Base-by-base conservation (phyloP, 129 eudicot species). In the Solidago caesia region DNA sequence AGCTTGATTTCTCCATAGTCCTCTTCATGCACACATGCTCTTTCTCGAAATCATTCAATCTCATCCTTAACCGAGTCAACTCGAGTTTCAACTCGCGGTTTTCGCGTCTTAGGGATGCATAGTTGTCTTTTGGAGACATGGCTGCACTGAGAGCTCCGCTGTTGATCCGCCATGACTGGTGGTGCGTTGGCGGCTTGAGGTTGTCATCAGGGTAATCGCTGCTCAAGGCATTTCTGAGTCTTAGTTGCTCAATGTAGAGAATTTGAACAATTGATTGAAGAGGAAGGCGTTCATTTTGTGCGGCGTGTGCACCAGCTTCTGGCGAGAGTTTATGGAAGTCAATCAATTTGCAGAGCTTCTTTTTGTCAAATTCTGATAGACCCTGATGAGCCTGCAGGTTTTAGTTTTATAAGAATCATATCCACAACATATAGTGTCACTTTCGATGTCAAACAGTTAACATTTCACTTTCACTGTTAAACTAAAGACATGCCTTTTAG, bases 21-120 rank as follows among this genome's bases (percentile, higher is more conserved):
- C 88, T 88, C 91, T 91, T 94, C 97, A 94, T 94, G 67, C 89
- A 91, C 57, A 94, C 99, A 74, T 94, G 99, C 6, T 94, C 99
- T 76, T 94, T 94, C 85, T 94, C 99, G 68, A 94, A 75, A 81
- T 91, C 99, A 70, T 91, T 94, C 63, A 94, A 74, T 77, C 99
- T 81, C 99, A 94, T 94, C 21, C 99, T 44, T 73, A 94, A 69
- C 49, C 99, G 83, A 43, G 99, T 96, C 77, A 94, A 82, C 81
- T 94, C 99, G 2, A 94, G 96, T 80, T 94, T 94, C 75, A 94
- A 75, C 55, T 94, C 99, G 27, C 97, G 79, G 73, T 94, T 94
- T 65, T 94, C 99, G 29, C 96, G 81, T 77, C 99, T 87, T 70
- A 94, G 51, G 12, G 97, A 91, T 0, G 99, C 99, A 10, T 94